Percentiles rank a stretch among this genome's conserved stretches.
phyloP scores from a whole-genome alignment of 2,329 filamentous ascomycete species.

The Ceratocystis diversiconidia region DNA sequence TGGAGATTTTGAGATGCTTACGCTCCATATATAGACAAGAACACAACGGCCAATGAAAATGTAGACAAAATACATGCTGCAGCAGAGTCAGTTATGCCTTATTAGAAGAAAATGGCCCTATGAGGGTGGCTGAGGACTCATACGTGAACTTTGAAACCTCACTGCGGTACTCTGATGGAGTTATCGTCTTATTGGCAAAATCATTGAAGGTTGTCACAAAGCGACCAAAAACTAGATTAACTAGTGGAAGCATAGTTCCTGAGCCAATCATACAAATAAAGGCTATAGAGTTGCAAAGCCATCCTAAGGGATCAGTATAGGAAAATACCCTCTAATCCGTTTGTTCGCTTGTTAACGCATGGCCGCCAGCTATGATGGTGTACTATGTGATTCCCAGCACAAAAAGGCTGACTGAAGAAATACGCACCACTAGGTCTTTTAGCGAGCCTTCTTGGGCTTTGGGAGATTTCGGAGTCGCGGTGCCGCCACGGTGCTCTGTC shows the following conservation, averaged over 20 bases:
- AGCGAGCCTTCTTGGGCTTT: not conserved
- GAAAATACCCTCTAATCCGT: conserved; percentile 26
- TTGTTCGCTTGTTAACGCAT: not conserved
- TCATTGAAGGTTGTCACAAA: conserved; percentile 41
- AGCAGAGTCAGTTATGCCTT: too few species aligned
- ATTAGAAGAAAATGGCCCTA: too few species aligned
- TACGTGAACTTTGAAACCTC: conserved; percentile 34
- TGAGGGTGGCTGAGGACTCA: conserved; percentile 19
- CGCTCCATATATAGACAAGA: conserved; percentile 41
- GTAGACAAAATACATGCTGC: conserved; percentile 38
- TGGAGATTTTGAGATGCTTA: conserved; percentile 22
- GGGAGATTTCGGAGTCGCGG: not conserved
- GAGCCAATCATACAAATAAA: conserved; percentile 27
- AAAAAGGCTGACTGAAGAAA: too few species aligned
- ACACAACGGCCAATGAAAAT: conserved; percentile 41
- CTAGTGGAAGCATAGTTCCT: conserved; percentile 34
- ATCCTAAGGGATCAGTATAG: conserved; percentile 29
- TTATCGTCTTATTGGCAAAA: conserved; percentile 35
- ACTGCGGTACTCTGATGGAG: conserved; percentile 34
- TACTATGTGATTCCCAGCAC: not conserved
- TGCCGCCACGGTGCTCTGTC: not conserved
- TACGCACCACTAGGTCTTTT: not conserved
- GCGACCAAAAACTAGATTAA: conserved; percentile 45
- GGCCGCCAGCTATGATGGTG: not conserved
- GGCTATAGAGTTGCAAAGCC: conserved; percentile 27